Conservation (phyloP, 345 rosid species). For the Draba incana region DNA sequence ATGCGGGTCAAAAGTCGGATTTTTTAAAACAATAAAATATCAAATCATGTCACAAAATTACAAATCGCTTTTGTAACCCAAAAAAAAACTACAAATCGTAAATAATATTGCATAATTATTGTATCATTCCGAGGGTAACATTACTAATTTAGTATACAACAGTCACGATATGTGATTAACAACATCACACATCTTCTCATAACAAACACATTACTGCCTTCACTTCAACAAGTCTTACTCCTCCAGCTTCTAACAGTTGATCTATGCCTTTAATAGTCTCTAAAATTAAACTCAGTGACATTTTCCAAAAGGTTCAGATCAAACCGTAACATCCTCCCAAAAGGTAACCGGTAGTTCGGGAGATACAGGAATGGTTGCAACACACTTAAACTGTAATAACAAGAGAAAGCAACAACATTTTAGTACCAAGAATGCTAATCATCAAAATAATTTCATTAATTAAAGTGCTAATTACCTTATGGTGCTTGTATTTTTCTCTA, state of each 20-base stretch:
- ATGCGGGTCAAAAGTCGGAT: too few species aligned
- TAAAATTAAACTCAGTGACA: not conserved
- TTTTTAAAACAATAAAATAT: too few species aligned
- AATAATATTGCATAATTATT: not conserved
- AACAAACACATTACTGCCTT: not conserved
- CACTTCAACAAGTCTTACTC: conserved; percentile 23
- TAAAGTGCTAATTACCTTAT: conserved; percentile 49
- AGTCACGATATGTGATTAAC: not conserved
- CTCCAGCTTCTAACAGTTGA: conserved; percentile 17
- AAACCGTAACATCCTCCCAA: conserved; percentile 50
- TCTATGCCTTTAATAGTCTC: not conserved
- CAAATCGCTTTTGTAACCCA: too few species aligned
- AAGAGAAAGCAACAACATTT: conserved; percentile 17
- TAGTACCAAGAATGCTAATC: not conserved
- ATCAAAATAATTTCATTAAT: not conserved
- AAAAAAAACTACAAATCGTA: not conserved
- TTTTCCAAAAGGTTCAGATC: conserved; percentile 19
- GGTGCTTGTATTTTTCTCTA: conserved; percentile 78
- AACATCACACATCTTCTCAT: conserved; percentile 21
- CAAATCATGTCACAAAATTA: not conserved
- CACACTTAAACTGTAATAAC: conserved; percentile 64
- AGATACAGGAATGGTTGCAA: conserved; percentile 58
- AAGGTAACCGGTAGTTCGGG: conserved; percentile 54
- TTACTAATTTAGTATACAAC: conserved; percentile 18
- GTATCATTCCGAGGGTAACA: conserved; percentile 9